Conservation (phyloP, 257 asterid genomes). For the Solanum pinnatisectum region DNA sequence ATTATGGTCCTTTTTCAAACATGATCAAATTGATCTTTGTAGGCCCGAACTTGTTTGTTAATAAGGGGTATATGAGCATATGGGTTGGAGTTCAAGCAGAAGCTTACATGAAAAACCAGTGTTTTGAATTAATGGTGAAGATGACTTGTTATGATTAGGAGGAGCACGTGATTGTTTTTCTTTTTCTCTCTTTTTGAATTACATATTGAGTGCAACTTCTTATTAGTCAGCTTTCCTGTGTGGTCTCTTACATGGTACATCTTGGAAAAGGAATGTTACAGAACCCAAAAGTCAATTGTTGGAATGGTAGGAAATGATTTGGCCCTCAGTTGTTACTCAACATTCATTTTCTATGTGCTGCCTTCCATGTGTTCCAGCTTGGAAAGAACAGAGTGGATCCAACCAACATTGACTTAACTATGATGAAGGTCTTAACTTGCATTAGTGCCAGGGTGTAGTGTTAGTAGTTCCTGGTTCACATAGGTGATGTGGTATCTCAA, state of each 20-base stretch:
- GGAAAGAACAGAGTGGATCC: not conserved
- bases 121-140: not conserved
- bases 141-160: not conserved
- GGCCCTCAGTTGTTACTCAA: not conserved
- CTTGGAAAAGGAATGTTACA: not conserved
- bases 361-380: not conserved
- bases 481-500: not conserved
- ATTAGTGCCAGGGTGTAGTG: not conserved
- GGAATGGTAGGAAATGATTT: not conserved
- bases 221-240: not conserved
- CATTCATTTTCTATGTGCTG: not conserved
- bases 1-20: not conserved
- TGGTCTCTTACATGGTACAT: not conserved
- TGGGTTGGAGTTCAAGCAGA: not conserved
- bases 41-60: slow-evolving; percentile 1
- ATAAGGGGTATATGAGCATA: not conserved
- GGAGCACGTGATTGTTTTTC: not conserved
- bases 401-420: not conserved
- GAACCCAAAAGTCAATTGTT: not conserved
- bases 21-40: slow-evolving; percentile 6
- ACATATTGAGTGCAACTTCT: not conserved
- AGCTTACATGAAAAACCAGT: not conserved
- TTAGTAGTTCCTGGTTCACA: not conserved
- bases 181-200: not conserved
- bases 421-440: not conserved